Evolutionary conservation across 2,329 filamentous ascomycete species (phyloP).

Genomic region (Leptographium procerum): DNA sequence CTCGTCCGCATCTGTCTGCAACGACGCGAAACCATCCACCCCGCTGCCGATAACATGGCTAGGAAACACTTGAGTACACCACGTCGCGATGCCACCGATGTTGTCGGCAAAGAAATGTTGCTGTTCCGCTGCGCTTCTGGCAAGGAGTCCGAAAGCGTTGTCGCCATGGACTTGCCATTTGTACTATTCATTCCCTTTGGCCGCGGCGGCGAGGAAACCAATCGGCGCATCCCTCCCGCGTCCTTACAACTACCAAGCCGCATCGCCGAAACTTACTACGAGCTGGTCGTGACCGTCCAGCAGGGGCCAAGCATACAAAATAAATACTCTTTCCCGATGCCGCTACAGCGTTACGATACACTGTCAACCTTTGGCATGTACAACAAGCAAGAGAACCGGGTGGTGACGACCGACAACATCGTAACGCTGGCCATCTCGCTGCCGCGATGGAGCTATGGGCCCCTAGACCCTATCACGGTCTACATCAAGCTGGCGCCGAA

Average conservation of each 20-base stretch:
- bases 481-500: constrained; percentile 93
- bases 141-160: constrained; percentile 75
- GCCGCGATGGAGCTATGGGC: constrained; percentile 92
- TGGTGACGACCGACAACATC: constrained; percentile 77
- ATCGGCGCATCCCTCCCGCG: constrained; percentile 80
- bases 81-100: constrained; percentile 78
- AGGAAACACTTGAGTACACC: constrained; percentile 87
- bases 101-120: constrained; percentile 91
- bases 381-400: constrained; percentile 83
- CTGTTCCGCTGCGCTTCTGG: constrained; percentile 78
- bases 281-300: constrained; percentile 90
- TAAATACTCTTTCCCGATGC: constrained; percentile 84
- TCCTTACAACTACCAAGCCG: constrained; percentile 82
- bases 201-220: constrained; percentile 79
- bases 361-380: constrained; percentile 99
- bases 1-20: constrained; percentile 91
- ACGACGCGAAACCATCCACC: constrained; percentile 90
- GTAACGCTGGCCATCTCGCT: constrained; percentile 86
- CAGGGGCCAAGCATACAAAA: constrained; percentile 79
- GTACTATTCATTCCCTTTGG: constrained; percentile 96
- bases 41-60: constrained; percentile 84
- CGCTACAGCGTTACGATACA: constrained; percentile 87
- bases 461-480: constrained; percentile 86
- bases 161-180: constrained; percentile 95
- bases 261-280: constrained; percentile 95